phyloP scores from a whole-genome alignment of 768 basidiomycete genomes.

The Leccinum boreale region DNA sequence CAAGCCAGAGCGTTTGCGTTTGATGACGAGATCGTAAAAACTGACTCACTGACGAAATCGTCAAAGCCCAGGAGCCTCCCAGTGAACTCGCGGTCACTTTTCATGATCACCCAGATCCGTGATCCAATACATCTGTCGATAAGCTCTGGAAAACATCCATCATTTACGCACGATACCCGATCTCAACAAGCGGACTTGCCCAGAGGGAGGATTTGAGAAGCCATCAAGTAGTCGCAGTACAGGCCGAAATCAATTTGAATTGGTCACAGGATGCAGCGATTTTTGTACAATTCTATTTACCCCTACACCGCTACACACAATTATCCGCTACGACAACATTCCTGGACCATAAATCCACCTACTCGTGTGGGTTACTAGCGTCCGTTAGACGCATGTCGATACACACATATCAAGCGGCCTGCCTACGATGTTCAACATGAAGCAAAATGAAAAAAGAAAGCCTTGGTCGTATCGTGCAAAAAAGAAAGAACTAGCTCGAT shows the following conservation, averaged over 20 bases:
- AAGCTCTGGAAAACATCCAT: conserved; percentile 54
- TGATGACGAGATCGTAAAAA: neutral
- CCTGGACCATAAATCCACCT: conserved; percentile 15
- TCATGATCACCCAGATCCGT: conserved; percentile 98
- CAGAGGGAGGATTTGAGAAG: conserved; percentile 91
- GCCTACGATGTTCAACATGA: conserved; percentile 22
- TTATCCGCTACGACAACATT: conserved; percentile 25
- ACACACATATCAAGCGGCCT: conserved; percentile 19
- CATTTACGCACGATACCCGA: neutral
- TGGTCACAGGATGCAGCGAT: neutral
- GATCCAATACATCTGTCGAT: conserved; percentile 98
- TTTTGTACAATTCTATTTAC: conserved; percentile 13
- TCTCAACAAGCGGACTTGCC: conserved; percentile 41
- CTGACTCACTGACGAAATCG: conserved; percentile 95
- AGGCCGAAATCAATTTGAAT: neutral
- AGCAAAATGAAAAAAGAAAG: conserved; percentile 15
- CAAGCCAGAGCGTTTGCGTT: neutral
- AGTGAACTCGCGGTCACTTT: conserved; percentile 94
- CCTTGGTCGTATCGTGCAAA: conserved; percentile 8
- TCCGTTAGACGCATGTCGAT: conserved; percentile 33
- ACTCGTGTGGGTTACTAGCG: conserved; percentile 22
- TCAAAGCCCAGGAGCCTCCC: conserved; percentile 95
- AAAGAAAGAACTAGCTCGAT: conserved; percentile 13
- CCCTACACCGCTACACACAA: conserved; percentile 6
- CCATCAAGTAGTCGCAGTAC: conserved; percentile 47